Base-by-base conservation (phyloP, 164 flowering plant species). In the Tetracentron sinense region DNA sequence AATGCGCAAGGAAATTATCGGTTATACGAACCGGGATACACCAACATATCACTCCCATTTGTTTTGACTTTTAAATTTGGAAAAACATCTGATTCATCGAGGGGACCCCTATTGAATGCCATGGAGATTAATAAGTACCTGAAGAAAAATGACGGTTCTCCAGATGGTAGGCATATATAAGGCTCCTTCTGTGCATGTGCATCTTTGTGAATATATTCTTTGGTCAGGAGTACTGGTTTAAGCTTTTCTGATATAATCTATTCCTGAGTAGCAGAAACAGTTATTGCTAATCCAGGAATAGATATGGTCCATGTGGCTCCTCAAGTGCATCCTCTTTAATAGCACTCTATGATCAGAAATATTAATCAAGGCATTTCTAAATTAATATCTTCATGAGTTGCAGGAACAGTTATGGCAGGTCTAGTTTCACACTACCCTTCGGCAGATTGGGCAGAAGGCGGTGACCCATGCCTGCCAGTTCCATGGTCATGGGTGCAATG, bases 391-490 rank as follows among this genome's bases (percentile, higher is more conserved):
- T 38, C 58, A 17, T 71, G 72, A 69, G 27, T 62, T 86, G 69
- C 88, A 95, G 99, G 76, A 53, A 62, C 62, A 10, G 62, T 70
- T 69, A 68, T 87, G 64, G 68, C 83, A 38, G 52, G 72, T 69
- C 64, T 87, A 54, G 59, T 75, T 64, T 77, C 90, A 61, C 71
- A 51, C 30, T 88, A 81, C 75, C 64, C 82, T 22, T 68, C 80
- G 62, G 78, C 79, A 26, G 82, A 79, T 53, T 95, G 97, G 99
- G 92, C 89, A 66, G 99, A 94, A 77, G 99, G 99, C 54, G 97
- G 97, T 57, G 97, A 95, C 64, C 97, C 97, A 28, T 95, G 99
- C 69, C 63, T 85, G 48, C 99, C 97, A 42, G 93, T 84, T 73
- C 92, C 97, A 25, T 89, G 87, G 91, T 77, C 99, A 55, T 92